These are phyloP conservation scores for Fusarium oligoseptatum DNA, from an alignment of 2,329 filamentous ascomycete genomes.

Conservation along the genomic window DNA sequence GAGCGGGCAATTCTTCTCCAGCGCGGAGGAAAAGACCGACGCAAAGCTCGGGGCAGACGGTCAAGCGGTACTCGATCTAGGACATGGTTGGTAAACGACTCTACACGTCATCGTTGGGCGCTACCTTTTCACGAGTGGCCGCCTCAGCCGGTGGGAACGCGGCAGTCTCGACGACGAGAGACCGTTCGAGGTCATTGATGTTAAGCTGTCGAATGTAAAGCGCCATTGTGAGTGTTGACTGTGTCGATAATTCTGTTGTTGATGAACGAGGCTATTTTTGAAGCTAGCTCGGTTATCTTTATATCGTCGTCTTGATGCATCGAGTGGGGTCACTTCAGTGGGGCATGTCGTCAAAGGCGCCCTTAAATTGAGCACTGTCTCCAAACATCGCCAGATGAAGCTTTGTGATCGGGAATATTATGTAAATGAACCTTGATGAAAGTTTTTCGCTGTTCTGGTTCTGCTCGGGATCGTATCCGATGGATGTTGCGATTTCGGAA, in stretches of 20 bases:
- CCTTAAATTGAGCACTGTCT: not conserved
- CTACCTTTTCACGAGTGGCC: conserved; percentile 47
- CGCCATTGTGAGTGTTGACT: conserved; percentile 27
- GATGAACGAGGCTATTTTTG: not conserved
- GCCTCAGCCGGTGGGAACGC: conserved; percentile 49
- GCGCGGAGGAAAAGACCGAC: conserved; percentile 42
- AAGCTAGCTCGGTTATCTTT: not conserved
- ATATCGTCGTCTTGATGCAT: not conserved
- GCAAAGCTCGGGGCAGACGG: conserved; percentile 46
- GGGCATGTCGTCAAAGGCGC: not conserved
- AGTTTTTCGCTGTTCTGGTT: not conserved
- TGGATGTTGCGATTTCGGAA: not conserved
- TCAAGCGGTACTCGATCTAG: conserved; percentile 48
- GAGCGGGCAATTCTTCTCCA: not conserved
- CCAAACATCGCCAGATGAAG: not conserved
- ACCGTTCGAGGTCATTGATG: conserved; percentile 43
- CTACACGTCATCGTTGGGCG: not conserved
- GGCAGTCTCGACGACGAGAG: conserved; percentile 42
- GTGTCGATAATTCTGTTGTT: not conserved
- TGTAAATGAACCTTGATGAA: not conserved
- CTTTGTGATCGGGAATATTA: not conserved
- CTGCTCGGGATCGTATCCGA: not conserved
- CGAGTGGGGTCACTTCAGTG: not conserved
- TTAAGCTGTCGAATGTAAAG: conserved; percentile 43
- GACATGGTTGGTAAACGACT: not conserved